Evolutionary conservation across 768 basidiomycete genomes (phyloP).

Genomic region (Fomitopsis serialis): DNA sequence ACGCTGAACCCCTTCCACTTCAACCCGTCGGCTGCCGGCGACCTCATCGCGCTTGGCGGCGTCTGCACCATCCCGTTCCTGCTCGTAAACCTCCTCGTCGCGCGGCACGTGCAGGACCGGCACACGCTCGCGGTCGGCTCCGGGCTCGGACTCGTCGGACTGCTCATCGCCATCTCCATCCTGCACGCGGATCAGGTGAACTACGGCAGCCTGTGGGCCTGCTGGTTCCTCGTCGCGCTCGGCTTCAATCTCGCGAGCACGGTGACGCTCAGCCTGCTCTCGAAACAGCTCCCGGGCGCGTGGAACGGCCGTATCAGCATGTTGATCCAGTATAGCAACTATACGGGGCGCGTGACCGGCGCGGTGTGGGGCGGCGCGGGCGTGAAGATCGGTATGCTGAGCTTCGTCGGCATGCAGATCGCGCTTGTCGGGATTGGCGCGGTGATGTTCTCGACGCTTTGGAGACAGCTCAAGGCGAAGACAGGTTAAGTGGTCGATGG

Average conservation of each 20-base stretch:
- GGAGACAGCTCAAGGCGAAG: conserved; percentile 63
- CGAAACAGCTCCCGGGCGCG: conserved; percentile 59
- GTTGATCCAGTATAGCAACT: conserved; percentile 67
- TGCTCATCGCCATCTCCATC: conserved; percentile 46
- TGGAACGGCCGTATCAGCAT: conserved; percentile 59
- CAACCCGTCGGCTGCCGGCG: conserved; percentile 60
- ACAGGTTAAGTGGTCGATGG: too few species aligned
- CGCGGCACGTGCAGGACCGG: conserved; percentile 56
- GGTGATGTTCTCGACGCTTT: conserved; percentile 47
- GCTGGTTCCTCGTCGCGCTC: conserved; percentile 57
- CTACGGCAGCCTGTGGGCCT: conserved; percentile 41
- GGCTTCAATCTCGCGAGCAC: conserved; percentile 74
- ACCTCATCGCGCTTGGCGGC: conserved; percentile 67
- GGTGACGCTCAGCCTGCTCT: conserved; percentile 58
- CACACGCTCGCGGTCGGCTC: conserved; percentile 50
- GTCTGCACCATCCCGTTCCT: conserved; percentile 62
- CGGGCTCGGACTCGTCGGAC: conserved; percentile 43
- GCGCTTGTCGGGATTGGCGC: conserved; percentile 54
- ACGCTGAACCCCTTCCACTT: conserved; percentile 37
- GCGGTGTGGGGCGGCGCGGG: conserved; percentile 68
- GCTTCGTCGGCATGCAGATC: conserved; percentile 55
- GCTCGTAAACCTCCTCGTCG: conserved; percentile 51
- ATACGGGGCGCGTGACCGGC: conserved; percentile 56
- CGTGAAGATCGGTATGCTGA: conserved; percentile 51
- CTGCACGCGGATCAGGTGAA: conserved; percentile 34